Conservation (phyloP, 208 protist genomes). For the Naegleria lovaniensis region DNA sequence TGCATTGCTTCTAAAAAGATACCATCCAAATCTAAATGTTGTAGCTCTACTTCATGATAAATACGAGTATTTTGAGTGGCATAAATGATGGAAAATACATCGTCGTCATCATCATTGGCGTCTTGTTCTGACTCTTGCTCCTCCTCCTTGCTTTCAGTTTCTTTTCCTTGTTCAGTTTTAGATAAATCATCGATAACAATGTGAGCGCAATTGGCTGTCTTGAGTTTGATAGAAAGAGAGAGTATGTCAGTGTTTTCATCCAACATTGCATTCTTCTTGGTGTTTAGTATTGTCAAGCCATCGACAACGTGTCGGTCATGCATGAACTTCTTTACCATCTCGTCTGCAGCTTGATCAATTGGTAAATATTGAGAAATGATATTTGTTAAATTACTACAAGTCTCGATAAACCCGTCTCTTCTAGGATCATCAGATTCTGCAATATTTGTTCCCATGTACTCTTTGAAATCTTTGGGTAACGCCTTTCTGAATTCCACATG, state of each 20-base stretch:
- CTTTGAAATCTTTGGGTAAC: constrained; percentile 46
- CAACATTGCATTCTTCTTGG: background rate
- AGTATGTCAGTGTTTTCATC: background rate
- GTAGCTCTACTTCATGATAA: background rate
- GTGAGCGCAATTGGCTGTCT: background rate
- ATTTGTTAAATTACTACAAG: constrained; percentile 13
- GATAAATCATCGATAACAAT: constrained; percentile 11
- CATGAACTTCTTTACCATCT: constrained; percentile 39
- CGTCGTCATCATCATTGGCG: constrained; percentile 18
- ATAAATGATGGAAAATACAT: background rate
- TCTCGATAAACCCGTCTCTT: background rate
- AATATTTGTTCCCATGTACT: constrained; percentile 38
- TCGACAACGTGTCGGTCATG: constrained; percentile 26
- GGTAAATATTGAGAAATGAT: constrained; percentile 21
- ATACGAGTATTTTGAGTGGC: background rate
- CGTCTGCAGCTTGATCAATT: constrained; percentile 37
- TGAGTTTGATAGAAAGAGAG: background rate
- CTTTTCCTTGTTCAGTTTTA: constrained; percentile 18
- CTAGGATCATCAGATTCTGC: constrained; percentile 32
- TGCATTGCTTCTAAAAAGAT: background rate
- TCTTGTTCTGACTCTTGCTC: constrained; percentile 29
- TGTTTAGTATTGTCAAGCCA: background rate
- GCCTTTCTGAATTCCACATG: constrained; percentile 27
- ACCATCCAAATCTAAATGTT: background rate
- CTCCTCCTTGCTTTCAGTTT: constrained; percentile 31